Evolutionary conservation across 2,329 filamentous ascomycete genomes (phyloP).

Genomic region (Sporothrix brasiliensis): DNA sequence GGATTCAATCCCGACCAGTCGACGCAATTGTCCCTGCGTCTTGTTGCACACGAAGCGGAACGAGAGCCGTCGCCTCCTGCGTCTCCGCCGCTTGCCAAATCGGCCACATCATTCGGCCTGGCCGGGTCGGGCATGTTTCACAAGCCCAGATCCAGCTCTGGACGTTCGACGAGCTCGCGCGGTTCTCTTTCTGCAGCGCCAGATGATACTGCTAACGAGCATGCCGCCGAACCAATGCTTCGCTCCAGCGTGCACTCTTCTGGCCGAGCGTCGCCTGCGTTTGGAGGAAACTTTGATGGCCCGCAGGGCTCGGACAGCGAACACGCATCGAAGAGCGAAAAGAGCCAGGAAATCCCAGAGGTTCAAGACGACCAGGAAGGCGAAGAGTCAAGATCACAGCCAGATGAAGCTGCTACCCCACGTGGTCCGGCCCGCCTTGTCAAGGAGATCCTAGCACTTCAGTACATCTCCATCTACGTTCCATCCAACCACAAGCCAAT

Average conservation of each 20-base stretch:
- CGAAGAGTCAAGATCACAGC: constrained; percentile 32
- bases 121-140: background rate
- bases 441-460: constrained; percentile 57
- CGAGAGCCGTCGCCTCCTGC: background rate
- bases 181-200: background rate
- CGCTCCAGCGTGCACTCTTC: constrained; percentile 6
- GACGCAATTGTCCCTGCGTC: constrained; percentile 7
- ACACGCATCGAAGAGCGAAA: no score
- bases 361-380: background rate
- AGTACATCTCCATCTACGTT: constrained; percentile 57
- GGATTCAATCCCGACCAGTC: background rate
- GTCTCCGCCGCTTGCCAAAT: background rate
- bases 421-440: constrained; percentile 58
- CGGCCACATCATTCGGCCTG: background rate
- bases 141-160: constrained; percentile 1
- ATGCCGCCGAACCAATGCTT: background rate
- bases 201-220: background rate
- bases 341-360: background rate
- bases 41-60: background rate
- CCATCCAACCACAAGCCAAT: constrained; percentile 55
- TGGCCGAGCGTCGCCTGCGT: constrained; percentile 7
- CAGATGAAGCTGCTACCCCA: constrained; percentile 54
- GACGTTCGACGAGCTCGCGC: background rate
- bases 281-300: background rate
- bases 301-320: background rate